phyloP scores from a whole-genome alignment of 2,329 filamentous ascomycete genomes.

The Endothia cerciana region DNA sequence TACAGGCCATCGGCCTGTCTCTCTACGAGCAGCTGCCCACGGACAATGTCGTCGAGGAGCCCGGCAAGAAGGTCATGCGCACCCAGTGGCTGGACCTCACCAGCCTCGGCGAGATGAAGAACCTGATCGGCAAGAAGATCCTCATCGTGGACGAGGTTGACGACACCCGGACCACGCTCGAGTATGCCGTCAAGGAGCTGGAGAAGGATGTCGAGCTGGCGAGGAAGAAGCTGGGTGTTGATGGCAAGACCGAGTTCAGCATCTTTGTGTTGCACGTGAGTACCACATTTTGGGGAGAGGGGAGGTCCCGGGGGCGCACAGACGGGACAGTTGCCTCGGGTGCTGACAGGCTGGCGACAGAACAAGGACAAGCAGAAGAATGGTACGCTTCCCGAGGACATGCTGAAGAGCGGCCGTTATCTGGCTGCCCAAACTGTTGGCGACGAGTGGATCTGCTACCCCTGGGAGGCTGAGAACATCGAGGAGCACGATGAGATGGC shows the following conservation, averaged over 20 bases:
- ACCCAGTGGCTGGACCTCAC: conserved; percentile 97
- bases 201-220: conserved; percentile 92
- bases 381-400: conserved; percentile 77
- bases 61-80: conserved; percentile 92
- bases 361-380: conserved; percentile 99
- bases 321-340: background rate
- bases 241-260: conserved; percentile 82
- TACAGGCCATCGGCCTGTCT: conserved; percentile 97
- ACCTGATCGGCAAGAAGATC: conserved; percentile 87
- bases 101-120: conserved; percentile 80
- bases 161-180: conserved; percentile 90
- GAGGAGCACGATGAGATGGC: conserved; percentile 85
- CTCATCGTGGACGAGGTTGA: conserved; percentile 96
- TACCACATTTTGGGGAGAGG: conserved; percentile 31
- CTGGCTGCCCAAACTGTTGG: conserved; percentile 82
- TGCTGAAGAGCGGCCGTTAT: conserved; percentile 76
- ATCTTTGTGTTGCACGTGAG: conserved; percentile 93
- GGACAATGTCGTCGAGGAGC: conserved; percentile 66
- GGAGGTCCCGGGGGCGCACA: no score
- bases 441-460: conserved; percentile 99
- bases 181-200: conserved; percentile 90
- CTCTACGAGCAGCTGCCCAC: conserved; percentile 84
- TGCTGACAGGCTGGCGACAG: conserved; percentile 44
- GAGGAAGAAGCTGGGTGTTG: conserved; percentile 62
- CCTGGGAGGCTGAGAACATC: conserved; percentile 95